These are phyloP conservation scores for Leccinum longicurvipes DNA, from an alignment of 768 basidiomycete genomes.

Conservation along the genomic window DNA sequence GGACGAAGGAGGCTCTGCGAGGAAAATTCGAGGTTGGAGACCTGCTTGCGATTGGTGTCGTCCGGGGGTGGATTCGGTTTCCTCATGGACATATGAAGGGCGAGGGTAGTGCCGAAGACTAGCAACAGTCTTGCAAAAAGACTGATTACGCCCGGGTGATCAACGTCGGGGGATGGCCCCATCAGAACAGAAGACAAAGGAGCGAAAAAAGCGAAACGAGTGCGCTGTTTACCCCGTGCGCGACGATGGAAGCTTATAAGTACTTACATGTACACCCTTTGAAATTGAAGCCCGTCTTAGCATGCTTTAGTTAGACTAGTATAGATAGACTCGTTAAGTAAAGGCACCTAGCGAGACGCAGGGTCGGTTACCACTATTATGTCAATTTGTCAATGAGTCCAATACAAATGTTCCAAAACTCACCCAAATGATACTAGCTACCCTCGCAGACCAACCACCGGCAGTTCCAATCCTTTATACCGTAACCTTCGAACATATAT, in stretches of 20 bases:
- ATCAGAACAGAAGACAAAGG: background rate
- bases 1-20: slow-evolving; percentile 1
- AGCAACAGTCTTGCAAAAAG: background rate
- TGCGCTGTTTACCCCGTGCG: background rate
- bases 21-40: background rate
- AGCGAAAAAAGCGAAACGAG: background rate
- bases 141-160: background rate
- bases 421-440: background rate
- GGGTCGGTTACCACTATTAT: background rate
- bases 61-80: slow-evolving; percentile 7
- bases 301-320: background rate
- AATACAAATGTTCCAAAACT: background rate
- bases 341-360: background rate
- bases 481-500: too few species aligned
- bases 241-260: background rate
- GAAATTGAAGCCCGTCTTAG: background rate
- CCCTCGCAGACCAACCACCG: background rate
- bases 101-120: background rate
- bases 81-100: background rate
- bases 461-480: background rate
- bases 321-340: background rate
- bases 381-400: too few species aligned
- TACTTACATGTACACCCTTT: too few species aligned
- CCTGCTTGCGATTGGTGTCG: background rate
- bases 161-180: background rate